Base-by-base conservation (phyloP, 2,329 filamentous ascomycete genomes). In the Aureobasidium sp. region DNA sequence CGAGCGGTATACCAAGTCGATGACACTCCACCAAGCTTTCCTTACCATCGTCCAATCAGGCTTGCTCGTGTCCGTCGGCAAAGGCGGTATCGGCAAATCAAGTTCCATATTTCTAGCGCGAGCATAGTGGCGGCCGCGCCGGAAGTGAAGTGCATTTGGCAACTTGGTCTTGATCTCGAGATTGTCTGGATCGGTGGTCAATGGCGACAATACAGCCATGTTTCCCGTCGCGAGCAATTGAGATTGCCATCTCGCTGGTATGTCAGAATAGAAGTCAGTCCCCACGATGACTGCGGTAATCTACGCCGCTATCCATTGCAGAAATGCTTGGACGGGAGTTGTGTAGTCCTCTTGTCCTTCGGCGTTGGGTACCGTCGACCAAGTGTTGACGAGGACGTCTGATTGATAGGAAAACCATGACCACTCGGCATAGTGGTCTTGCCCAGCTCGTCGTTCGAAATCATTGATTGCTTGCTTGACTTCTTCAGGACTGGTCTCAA, bases 391-490 rank as follows among this genome's bases (percentile, higher is more conserved):
- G 75, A 77, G 79, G 3, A 73, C 72, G 49, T 75, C 70, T 47
- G 74, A 70, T 27, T 76, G 74, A 58, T 77, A 78, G 0, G 78
- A 74, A 63, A 80, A 80, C 78, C 78, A 81, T 63, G 80, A 80
- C 76, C 77, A 80, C 63, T 81, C 78, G 15, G 71, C 68, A 60
- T 80, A 80, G 63, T 77, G 19, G 24, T 50, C 52, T n/a, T 54
- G 42, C 17, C 8, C 44, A 29, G 61, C 61, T 22, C 61, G 42
- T 79, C 53, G 63, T 60, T 77, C 71, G 61, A 79, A 80, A 0
- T 72, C 69, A 1, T 24, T 62, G 3, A 72, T 68, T 1, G 77
- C 74, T 1, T 65, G 64, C 22, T 68, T 67, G 12, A 75, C 68
- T 54, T 74, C 67, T 5, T 68, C 65, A 2, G 67, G 15, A 9